These are phyloP conservation scores for Pseudoturritis turrita DNA, from an alignment of 345 rosid genomes.

Conservation along the genomic window DNA sequence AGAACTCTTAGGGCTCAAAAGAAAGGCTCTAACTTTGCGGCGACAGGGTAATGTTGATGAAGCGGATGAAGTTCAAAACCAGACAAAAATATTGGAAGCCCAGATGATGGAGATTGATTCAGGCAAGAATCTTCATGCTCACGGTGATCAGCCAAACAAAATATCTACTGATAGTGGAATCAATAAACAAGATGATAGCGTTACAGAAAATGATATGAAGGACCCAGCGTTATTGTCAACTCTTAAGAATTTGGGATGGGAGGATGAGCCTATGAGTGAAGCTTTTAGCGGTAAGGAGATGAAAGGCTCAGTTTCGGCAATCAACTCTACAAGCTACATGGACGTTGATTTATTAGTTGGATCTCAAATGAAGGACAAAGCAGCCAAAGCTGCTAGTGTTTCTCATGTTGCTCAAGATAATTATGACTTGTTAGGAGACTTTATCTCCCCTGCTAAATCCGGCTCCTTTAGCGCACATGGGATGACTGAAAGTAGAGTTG, in stretches of 20 bases:
- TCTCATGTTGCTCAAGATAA: conserved; percentile 19
- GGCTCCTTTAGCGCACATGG: conserved; percentile 10
- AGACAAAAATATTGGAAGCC: conserved; percentile 58
- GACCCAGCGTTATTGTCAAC: conserved; percentile 48
- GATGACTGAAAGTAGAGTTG: conserved; percentile 12
- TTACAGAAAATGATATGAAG: conserved; percentile 57
- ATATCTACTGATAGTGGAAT: conserved; percentile 13
- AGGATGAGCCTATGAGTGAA: conserved; percentile 33
- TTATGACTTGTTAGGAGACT: conserved; percentile 31
- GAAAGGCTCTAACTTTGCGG: conserved; percentile 73
- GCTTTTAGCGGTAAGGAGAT: conserved; percentile 3
- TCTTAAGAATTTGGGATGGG: conserved; percentile 58
- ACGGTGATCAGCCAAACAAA: conserved; percentile 20
- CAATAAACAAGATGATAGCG: conserved; percentile 37
- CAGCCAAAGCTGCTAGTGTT: neutral
- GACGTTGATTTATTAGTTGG: conserved; percentile 25
- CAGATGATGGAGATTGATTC: conserved; percentile 57
- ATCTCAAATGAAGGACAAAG: conserved; percentile 3
- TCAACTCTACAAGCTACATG: conserved; percentile 20
- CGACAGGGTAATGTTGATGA: conserved; percentile 72
- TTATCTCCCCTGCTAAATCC: conserved; percentile 26
- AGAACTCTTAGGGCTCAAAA: conserved; percentile 75
- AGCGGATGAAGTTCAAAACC: conserved; percentile 62
- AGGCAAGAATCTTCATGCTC: conserved; percentile 35
- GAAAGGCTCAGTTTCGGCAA: conserved; percentile 1